A percentile compares a stretch with the other conserved stretches of the same genome.
These are phyloP conservation scores for Podospora pseudocomata DNA, from an alignment of 495 filamentous ascomycete species.

Conservation along the genomic window DNA sequence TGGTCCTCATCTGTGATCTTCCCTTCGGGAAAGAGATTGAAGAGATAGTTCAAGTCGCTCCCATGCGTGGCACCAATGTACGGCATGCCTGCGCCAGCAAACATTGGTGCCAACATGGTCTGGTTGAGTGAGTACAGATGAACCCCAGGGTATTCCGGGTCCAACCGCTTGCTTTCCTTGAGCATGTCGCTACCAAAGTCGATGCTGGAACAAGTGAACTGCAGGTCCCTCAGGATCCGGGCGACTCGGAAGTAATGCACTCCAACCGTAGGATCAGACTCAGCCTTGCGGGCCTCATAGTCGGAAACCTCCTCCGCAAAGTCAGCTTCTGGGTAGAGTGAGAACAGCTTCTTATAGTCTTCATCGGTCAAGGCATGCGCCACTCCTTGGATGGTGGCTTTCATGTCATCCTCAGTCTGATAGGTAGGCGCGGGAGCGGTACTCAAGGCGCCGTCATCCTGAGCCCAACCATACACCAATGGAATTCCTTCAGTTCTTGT, in stretches of 20 bases:
- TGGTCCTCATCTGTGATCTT: slow-evolving; percentile 20
- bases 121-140: slow-evolving; percentile 30
- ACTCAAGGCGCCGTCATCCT: slow-evolving; percentile 32
- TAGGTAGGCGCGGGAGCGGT: slow-evolving; percentile 19
- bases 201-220: slow-evolving; percentile 34
- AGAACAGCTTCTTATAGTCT: slow-evolving; percentile 24
- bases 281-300: slow-evolving; percentile 22
- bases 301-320: slow-evolving; percentile 21
- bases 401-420: slow-evolving; percentile 23
- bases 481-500: slow-evolving; percentile 23
- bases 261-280: slow-evolving; percentile 20
- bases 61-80: slow-evolving; percentile 29
- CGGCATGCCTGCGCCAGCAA: slow-evolving; percentile 27
- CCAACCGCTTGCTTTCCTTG: slow-evolving; percentile 2
- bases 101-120: slow-evolving; percentile 27
- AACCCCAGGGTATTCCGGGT: slow-evolving; percentile 17
- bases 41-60: slow-evolving; percentile 32
- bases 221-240: slow-evolving; percentile 29
- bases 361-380: slow-evolving; percentile 18
- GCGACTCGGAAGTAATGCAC: slow-evolving; percentile 32
- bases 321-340: slow-evolving; percentile 22
- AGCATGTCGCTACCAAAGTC: slow-evolving; percentile 29
- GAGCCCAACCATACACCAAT: slow-evolving; percentile 30
- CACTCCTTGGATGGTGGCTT: slow-evolving; percentile 14
- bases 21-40: slow-evolving; percentile 28